Evolutionary conservation across 257 asterid species (phyloP).

Genomic region (Nicotiana undulata): DNA sequence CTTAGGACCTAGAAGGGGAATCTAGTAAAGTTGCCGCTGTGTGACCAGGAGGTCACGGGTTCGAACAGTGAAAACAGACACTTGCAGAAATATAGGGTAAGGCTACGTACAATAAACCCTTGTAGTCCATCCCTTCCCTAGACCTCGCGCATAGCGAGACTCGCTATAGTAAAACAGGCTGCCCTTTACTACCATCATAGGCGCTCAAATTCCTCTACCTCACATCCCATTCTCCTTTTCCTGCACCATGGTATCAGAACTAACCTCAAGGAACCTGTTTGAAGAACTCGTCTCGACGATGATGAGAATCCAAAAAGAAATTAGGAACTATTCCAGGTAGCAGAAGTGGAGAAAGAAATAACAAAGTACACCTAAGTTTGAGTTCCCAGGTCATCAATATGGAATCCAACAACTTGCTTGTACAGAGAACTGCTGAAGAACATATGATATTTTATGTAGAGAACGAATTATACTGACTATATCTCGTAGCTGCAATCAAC

Average conservation of each 20-base stretch:
- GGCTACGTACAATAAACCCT: too few relatives aligned
- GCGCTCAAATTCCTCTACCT: too few relatives aligned
- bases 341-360: neutral
- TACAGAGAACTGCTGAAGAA: neutral
- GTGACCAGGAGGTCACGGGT: too few relatives aligned
- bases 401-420: neutral
- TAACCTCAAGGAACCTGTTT: neutral
- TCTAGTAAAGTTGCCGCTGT: too few relatives aligned
- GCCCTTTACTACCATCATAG: too few relatives aligned
- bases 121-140: rapidly evolving
- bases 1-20: too few relatives aligned
- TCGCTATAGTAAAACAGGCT: too few relatives aligned
- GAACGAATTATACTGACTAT: neutral
- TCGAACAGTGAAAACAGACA: too few relatives aligned
- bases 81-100: too few relatives aligned
- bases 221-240: too few relatives aligned
- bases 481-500: neutral
- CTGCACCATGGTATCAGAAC: neutral
- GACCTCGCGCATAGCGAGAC: too few relatives aligned
- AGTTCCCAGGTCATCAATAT: neutral
- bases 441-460: neutral
- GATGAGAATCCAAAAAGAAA: neutral
- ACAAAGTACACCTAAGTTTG: neutral
- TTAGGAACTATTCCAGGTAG: neutral
- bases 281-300: neutral